Evolutionary conservation across 306 rosid species (phyloP), one percentile per base, ranked within the genome.

Genomic region (Begonia fuchsioides): DNA sequence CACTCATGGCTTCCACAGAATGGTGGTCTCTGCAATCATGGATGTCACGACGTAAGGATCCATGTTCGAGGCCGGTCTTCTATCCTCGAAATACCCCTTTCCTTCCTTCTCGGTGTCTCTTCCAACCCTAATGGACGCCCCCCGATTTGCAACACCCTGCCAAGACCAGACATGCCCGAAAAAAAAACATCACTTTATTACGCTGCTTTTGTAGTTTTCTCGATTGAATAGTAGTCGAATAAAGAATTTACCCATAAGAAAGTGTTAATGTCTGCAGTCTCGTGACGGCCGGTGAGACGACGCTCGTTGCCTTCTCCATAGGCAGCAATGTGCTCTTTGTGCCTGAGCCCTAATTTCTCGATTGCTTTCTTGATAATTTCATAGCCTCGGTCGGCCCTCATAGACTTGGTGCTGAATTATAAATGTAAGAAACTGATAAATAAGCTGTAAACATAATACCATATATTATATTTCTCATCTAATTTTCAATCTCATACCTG

Each of bases 21-120:
- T 44, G 74, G 88, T 80, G 45, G 88, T 80, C 3, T 76, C 76
- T 14, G 83, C 88, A 63, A 80, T 68, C 88, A 73, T 70, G 67
- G 88, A 70, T 15, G 88, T 80, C 54, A 80, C 88, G 19, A 72
- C 73, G 54, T 80, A 80, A 1, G 88, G 88, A 40, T 80, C 88
- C 88, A 80, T 80, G 88, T 80, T 80, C 14, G 88, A 80, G 17
- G 88, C 83, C 10, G 88, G 88, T 73, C 88, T 76, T 48, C 83
- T 70, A 44, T 80, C 88, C 62, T 80, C 88, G 51, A 80, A 80
- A 13, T 80, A 80, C 3, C 88, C 88, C 49, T 76, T 80, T 18
- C 88, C 78, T 53, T 10, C 73, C 54, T 70, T 73, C 67, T 76
- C 83, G 12, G 83, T 76, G 70, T 80, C 83, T 52, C 88, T 63